Conservation (phyloP, 768 basidiomycete genomes). For the Termitomyces sp. region DNA sequence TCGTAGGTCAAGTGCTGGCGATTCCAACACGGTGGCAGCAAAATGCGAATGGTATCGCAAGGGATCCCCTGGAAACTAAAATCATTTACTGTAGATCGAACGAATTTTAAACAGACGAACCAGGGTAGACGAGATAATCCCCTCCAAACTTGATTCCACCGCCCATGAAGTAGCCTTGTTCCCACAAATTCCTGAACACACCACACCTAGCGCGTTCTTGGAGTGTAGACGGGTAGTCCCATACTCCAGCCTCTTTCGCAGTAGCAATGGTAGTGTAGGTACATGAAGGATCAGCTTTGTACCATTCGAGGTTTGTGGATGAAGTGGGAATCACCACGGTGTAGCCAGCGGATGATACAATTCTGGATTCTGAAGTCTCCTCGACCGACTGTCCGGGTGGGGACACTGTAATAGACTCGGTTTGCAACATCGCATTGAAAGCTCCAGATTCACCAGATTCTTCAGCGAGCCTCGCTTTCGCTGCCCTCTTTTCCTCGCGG, state of each 20-base stretch:
- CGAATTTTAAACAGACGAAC: slow-evolving; percentile 32
- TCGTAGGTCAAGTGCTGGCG: slow-evolving; percentile 49
- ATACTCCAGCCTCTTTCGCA: slow-evolving; percentile 65
- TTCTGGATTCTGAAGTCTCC: slow-evolving; percentile 3
- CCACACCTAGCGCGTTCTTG: slow-evolving; percentile 70
- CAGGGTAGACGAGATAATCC: slow-evolving; percentile 95
- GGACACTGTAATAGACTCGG: not conserved
- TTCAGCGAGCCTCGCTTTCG: slow-evolving; percentile 14
- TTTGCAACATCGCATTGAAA: slow-evolving; percentile 1
- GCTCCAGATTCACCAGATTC: slow-evolving; percentile 2
- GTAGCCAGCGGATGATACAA: slow-evolving; percentile 9
- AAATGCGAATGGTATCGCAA: slow-evolving; percentile 97
- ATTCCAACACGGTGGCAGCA: slow-evolving; percentile 73
- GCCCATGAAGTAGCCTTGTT: slow-evolving; percentile 82
- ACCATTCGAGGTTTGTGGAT: slow-evolving; percentile 68
- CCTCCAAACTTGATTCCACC: slow-evolving; percentile 93
- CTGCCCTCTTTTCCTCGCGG: slow-evolving; percentile 44
- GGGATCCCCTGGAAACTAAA: slow-evolving; percentile 65
- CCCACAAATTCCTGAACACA: slow-evolving; percentile 78
- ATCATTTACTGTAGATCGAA: not conserved
- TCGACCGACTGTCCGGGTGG: not conserved
- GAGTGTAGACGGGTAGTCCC: slow-evolving; percentile 65
- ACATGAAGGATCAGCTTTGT: slow-evolving; percentile 30
- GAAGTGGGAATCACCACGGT: slow-evolving; percentile 63
- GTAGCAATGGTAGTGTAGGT: slow-evolving; percentile 50